phyloP scores from a whole-genome alignment of 2,329 filamentous ascomycete species.

The Verticillium albo-atrum region DNA sequence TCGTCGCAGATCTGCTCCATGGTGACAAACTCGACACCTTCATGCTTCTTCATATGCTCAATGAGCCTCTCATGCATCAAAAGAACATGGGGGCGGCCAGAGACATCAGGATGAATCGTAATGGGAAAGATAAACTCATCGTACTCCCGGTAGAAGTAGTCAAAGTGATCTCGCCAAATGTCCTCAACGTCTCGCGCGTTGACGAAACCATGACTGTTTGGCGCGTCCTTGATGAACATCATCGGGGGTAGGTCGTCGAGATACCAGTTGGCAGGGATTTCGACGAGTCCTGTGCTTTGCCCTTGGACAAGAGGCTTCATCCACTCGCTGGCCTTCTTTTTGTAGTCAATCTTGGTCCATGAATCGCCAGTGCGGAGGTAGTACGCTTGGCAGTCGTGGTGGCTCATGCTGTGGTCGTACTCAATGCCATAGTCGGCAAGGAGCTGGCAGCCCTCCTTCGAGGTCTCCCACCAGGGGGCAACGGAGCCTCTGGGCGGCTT shows the following conservation, averaged over 20 bases:
- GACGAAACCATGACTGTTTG: slow-evolving; percentile 61
- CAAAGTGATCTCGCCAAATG: slow-evolving; percentile 62
- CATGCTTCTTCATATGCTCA: slow-evolving; percentile 60
- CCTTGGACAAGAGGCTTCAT: slow-evolving; percentile 62
- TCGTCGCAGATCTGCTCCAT: slow-evolving; percentile 70
- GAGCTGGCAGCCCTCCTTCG: slow-evolving; percentile 61
- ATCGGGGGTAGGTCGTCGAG: slow-evolving; percentile 62
- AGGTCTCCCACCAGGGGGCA: slow-evolving; percentile 72
- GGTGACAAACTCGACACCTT: slow-evolving; percentile 61
- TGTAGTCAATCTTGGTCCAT: slow-evolving; percentile 67
- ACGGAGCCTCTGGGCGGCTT: slow-evolving; percentile 70
- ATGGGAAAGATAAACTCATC: slow-evolving; percentile 76
- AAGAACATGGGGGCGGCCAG: slow-evolving; percentile 65
- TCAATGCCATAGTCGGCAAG: slow-evolving; percentile 64
- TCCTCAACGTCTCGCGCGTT: slow-evolving; percentile 58
- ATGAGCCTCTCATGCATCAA: slow-evolving; percentile 70
- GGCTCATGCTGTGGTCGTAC: slow-evolving; percentile 64
- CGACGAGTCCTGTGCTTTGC: slow-evolving; percentile 56
- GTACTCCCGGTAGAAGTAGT: slow-evolving; percentile 73
- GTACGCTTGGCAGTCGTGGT: slow-evolving; percentile 62
- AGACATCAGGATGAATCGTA: slow-evolving; percentile 72
- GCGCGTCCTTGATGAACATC: slow-evolving; percentile 67
- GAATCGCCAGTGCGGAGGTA: slow-evolving; percentile 59
- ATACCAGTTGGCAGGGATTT: slow-evolving; percentile 64
- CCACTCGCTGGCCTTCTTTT: slow-evolving; percentile 56